Base-by-base conservation (phyloP, 2,329 filamentous ascomycete species). In the Verticillium dahliae region DNA sequence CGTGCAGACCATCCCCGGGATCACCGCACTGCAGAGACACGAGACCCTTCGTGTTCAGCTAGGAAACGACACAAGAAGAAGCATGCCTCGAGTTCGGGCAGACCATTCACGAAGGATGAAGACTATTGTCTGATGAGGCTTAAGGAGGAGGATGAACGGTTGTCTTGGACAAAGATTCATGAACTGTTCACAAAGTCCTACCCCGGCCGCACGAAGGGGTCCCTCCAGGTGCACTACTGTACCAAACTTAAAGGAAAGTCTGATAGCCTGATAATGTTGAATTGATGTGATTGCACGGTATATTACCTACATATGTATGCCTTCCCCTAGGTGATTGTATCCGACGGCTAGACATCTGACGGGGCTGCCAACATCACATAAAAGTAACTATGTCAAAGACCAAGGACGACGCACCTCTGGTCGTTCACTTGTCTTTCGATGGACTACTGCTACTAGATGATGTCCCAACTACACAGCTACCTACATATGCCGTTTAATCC, bases 81-180 rank as follows among this genome's bases (percentile, higher is more conserved):
- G 39, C 39, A 45, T n/a, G 39, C 39, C 39, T 45, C 39, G 5
- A 45, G 39, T 45, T 45, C 39, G 39, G 39, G 39, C n/a, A n/a
- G 14, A 45, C 56, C 34, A 18, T 58, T 61, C 52, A 58, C 60
- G 35, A 37, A 27, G 22, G 38, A 61, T n/a, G 60, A 61, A 35
- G 56, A 58, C 35, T 15, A 15, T 41, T 57, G 52, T 34, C 60
- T 61, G 14, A 41, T 58, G 34, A 37, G 58, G 50, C 41, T 56
- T 14, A 61, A 61, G 60, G 45, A 56, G 56, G 22, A 31, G 27
- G 27, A 58, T 39, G 54, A 34, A 57, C 18, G 60, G 55, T 39
- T 61, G 45, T 34, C 60, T 35, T 61, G 60, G 60, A 41, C 39
- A 45, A 56, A 61, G n/a, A 61, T 61, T 41, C 60, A 58, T 33